phyloP scores from a whole-genome alignment of 2,329 filamentous ascomycete genomes.

The Apiospora phragmitis region DNA sequence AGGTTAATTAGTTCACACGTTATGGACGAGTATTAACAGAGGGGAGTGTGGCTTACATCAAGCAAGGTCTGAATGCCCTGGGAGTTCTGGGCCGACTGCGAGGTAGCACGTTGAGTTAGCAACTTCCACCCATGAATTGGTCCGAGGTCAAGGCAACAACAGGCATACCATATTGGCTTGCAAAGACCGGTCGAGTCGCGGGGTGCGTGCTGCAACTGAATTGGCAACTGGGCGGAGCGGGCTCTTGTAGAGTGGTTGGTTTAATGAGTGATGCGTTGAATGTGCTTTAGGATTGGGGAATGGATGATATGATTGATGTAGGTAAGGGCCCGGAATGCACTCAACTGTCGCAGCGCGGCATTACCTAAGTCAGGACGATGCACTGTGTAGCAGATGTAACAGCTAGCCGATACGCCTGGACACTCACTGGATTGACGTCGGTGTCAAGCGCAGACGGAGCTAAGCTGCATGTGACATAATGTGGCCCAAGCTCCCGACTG shows the following conservation, averaged over 20 bases:
- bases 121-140: neutral
- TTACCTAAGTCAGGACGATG: slow-evolving; percentile 1
- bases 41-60: slow-evolving; percentile 69
- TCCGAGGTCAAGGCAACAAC: neutral
- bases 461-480: neutral
- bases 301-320: neutral
- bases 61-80: slow-evolving; percentile 97
- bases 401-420: slow-evolving; percentile 6
- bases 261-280: neutral
- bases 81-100: slow-evolving; percentile 95
- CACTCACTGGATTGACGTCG: neutral
- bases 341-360: slow-evolving; percentile 5
- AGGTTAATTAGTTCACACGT: slow-evolving; percentile 35
- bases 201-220: neutral
- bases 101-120: slow-evolving; percentile 15
- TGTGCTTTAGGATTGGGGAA: neutral
- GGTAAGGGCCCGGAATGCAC: neutral
- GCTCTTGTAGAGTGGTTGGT: neutral
- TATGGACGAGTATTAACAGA: neutral
- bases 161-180: slow-evolving; percentile 4
- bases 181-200: slow-evolving; percentile 1
- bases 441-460: neutral
- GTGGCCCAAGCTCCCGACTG: slow-evolving; percentile 1
- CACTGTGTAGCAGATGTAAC: neutral
- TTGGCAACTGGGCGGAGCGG: neutral